Percentiles rank a stretch among this genome's conserved stretches.
These are phyloP conservation scores for Apiospora arundinis DNA, from an alignment of 2,329 filamentous ascomycete genomes.

Conservation along the genomic window DNA sequence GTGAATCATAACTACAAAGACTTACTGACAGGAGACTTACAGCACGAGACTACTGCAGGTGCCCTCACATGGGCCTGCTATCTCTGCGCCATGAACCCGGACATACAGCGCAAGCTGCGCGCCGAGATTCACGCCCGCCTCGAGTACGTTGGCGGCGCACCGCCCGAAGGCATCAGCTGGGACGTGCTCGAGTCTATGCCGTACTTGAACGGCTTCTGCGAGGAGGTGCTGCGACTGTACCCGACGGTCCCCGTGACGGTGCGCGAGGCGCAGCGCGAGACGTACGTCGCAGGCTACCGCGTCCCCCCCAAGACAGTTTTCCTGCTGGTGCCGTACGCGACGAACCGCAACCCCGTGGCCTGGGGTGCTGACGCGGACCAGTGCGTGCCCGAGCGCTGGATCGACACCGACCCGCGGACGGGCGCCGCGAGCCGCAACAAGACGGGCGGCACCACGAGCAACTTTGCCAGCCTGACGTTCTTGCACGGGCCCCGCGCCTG, in stretches of 20 bases:
- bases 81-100: conserved; percentile 42
- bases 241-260: conserved; percentile 61
- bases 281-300: conserved; percentile 60
- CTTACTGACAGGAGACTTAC: too few species aligned
- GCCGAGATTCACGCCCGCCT: conserved; percentile 46
- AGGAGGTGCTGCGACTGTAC: conserved; percentile 50
- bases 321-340: conserved; percentile 68
- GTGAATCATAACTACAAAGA: too few species aligned
- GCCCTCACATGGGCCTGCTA: conserved; percentile 50
- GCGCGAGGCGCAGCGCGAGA: conserved; percentile 62
- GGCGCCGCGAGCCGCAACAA: conserved; percentile 28
- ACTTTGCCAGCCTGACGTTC: conserved; percentile 83
- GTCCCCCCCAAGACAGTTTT: conserved; percentile 71
- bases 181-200: conserved; percentile 46
- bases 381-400: conserved; percentile 84
- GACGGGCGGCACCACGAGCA: conserved; percentile 73
- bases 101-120: conserved; percentile 46
- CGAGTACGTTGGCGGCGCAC: conserved; percentile 39
- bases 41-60: conserved; percentile 51
- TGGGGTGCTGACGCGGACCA: conserved; percentile 79
- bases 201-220: conserved; percentile 51
- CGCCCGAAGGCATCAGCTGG: conserved; percentile 35
- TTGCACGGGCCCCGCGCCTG: conserved; percentile 86
- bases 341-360: conserved; percentile 70
- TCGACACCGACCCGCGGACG: conserved; percentile 40